Base-by-base conservation (phyloP, 2,329 filamentous ascomycete species). In the Dactylellina sp. region DNA sequence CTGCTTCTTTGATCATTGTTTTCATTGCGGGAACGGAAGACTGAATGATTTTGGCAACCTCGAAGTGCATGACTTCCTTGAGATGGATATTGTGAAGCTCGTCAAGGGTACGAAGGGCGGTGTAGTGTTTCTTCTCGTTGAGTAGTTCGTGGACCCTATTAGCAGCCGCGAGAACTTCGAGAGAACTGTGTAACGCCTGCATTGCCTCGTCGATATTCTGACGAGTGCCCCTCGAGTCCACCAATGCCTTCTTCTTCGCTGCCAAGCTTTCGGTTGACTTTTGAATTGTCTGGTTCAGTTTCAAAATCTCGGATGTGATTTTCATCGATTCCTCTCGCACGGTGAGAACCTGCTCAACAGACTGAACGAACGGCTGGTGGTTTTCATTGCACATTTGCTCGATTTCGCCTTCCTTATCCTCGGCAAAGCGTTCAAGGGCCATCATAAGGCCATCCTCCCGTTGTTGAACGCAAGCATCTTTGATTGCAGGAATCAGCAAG, bases 81-180 rank as follows among this genome's bases (percentile, higher is more conserved):
- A 99, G 86, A 80, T 98, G 92, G 77, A 99, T 93, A 81, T 96
- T 97, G 80, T 98, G 94, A 42, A 99, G 85, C 80, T 99, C 95
- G 78, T 98, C 95, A 50, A 99, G 85, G 2, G 94, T 94, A 77
- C 96, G 93, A 57, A 99, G 85, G 1, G 95, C 95, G 4, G 91
- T 92, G 81, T 99, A 99, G 80, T 98, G 96, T 77, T 93, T 96
- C 83, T 97, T 97, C 82, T 92, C 94, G 40, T 89, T 88, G 52
- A 98, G 87, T 68, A 99, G 84, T 61, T 98, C 95, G 80, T 97
- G 93, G 2, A 96, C 92, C 79, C 97, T 89, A 79, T 99, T 99
- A 57, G 96, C 93, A 7, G 96, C 89, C 66, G 93, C 90, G 39
- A 99, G 83, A 37, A 99, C 95, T 80, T 95, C 93, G 39, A 99